These are phyloP conservation scores for Odontarrhena argentea DNA, from an alignment of 345 rosid genomes.

Conservation along the genomic window DNA sequence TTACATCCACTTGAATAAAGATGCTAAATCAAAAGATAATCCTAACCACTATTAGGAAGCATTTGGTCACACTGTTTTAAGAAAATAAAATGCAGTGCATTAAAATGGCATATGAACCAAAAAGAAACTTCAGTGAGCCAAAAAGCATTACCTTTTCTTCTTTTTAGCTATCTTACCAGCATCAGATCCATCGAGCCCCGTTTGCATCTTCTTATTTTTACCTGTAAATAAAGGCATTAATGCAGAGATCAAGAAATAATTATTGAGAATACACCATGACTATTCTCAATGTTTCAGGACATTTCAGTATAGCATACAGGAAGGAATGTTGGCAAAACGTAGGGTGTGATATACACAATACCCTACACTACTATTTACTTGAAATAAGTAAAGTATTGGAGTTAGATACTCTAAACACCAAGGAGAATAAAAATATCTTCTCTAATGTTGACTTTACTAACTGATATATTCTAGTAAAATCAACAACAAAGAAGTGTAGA, in stretches of 20 bases:
- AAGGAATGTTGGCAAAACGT: constrained; percentile 7
- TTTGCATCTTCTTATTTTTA: constrained; percentile 40
- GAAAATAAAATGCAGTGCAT: constrained; percentile 6
- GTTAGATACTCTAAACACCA: neutral
- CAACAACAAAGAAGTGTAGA: neutral
- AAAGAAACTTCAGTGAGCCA: constrained; percentile 8
- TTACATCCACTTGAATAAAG: constrained; percentile 22
- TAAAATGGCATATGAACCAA: constrained; percentile 7
- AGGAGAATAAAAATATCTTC: neutral
- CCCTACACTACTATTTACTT: neutral
- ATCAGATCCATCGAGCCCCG: constrained; percentile 36
- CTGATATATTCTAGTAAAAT: neutral
- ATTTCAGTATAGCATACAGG: constrained; percentile 11
- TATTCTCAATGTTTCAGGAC: constrained; percentile 11
- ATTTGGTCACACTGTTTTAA: neutral
- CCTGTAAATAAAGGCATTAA: constrained; percentile 42
- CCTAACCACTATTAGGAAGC: neutral
- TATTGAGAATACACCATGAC: neutral
- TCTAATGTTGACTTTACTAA: neutral
- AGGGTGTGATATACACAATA: constrained; percentile 3
- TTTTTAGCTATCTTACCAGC: constrained; percentile 40
- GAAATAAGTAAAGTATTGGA: neutral
- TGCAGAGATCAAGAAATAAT: constrained; percentile 4
- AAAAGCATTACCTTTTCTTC: constrained; percentile 54
- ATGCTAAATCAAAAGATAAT: constrained; percentile 14